Conservation (phyloP, 1,139 yeast species). For the Eremothecium cymbalariae region DNA sequence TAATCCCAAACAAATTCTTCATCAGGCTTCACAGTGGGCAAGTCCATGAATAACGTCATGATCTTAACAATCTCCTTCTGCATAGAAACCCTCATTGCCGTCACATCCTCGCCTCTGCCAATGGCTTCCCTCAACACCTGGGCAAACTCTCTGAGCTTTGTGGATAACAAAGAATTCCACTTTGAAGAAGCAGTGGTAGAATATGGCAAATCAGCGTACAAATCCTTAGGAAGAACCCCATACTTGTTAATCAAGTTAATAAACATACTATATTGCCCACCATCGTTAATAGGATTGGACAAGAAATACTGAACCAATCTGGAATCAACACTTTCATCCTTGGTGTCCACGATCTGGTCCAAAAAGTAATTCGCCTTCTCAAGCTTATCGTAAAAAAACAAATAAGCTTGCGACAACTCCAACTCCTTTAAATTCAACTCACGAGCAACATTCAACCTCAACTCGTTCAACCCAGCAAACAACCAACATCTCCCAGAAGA, state of each 20-base stretch:
- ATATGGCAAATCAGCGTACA: constrained; percentile 55
- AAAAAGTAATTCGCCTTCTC: constrained; percentile 71
- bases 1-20: constrained; percentile 67
- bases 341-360: constrained; percentile 65
- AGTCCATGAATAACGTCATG: constrained; percentile 59
- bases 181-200: constrained; percentile 52
- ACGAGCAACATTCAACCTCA: constrained; percentile 55
- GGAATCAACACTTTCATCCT: constrained; percentile 55
- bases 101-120: constrained; percentile 29
- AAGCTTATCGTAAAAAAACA: constrained; percentile 66
- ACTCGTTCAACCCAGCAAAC: constrained; percentile 69
- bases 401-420: constrained; percentile 64
- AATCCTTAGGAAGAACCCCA: constrained; percentile 65
- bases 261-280: constrained; percentile 85
- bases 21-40: constrained; percentile 61
- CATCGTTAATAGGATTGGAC: constrained; percentile 61
- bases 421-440: constrained; percentile 59
- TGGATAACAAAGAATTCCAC: constrained; percentile 54
- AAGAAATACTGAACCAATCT: constrained; percentile 58
- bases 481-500: constrained; percentile 81
- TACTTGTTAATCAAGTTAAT: constrained; percentile 65
- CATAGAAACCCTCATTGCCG: constrained; percentile 40
- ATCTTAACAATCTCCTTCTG: constrained; percentile 56
- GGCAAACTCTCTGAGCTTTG: constrained; percentile 69
- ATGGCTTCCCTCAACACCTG: constrained; percentile 49